Conservation (phyloP, 305 asterid genomes). For the Fraxinus greggii region DNA sequence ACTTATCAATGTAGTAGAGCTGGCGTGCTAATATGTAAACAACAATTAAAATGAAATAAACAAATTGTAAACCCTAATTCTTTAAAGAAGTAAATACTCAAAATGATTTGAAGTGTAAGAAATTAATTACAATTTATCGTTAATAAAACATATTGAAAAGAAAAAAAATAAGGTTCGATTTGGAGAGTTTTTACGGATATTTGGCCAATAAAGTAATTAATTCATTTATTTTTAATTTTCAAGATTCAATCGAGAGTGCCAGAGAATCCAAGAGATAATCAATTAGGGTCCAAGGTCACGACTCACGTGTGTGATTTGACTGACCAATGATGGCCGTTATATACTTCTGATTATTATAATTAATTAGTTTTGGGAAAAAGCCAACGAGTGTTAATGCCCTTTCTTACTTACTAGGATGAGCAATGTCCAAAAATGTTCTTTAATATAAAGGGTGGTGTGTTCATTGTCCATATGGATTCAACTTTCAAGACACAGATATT, state of each 20-base stretch:
- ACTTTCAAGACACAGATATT: not conserved
- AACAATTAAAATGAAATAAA: not conserved
- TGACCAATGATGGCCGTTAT: not conserved
- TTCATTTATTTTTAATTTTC: not conserved
- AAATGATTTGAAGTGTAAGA: no score
- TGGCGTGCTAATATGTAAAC: not conserved
- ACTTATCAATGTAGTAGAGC: conserved; percentile 3
- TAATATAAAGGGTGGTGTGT: not conserved
- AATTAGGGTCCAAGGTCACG: conserved; percentile 19
- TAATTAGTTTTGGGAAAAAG: not conserved
- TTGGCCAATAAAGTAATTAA: not conserved
- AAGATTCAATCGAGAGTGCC: not conserved
- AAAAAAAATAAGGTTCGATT: not conserved
- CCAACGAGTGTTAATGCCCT: not conserved
- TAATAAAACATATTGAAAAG: no score
- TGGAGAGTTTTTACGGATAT: not conserved
- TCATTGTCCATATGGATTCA: not conserved
- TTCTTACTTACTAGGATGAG: not conserved
- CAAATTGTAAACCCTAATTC: not conserved
- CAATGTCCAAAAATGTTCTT: not conserved
- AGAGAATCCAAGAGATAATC: not conserved
- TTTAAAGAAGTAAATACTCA: not conserved
- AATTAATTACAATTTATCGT: no score
- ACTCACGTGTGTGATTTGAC: conserved; percentile 19
- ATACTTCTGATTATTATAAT: not conserved